Evolutionary conservation across 192 early-diverging fungal species (phyloP).

Genomic region (Backusella luteola): DNA sequence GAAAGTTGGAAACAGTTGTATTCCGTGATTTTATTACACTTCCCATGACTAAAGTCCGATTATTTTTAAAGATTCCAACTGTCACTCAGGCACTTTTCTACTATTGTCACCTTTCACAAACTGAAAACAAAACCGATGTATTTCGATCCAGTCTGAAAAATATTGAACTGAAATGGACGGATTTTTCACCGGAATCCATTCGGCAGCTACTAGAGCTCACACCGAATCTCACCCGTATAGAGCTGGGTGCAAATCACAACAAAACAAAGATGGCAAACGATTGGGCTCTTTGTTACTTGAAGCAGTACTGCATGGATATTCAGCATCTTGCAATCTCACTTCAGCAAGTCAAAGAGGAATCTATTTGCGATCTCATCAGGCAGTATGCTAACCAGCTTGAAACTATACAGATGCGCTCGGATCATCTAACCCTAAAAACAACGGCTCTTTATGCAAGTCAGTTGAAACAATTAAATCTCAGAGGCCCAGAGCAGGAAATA

Average conservation of each 20-base stretch:
- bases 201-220: neutral
- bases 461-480: neutral
- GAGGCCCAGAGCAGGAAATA: neutral
- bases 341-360: slow-evolving; percentile 11
- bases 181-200: slow-evolving; percentile 8
- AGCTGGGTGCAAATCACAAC: slow-evolving; percentile 19
- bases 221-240: slow-evolving; percentile 6
- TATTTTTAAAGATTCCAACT: neutral
- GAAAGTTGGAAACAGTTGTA: neutral
- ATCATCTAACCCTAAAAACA: neutral
- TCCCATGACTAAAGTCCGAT: neutral
- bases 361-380: slow-evolving; percentile 2
- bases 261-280: neutral
- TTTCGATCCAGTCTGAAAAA: neutral
- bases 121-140: neutral
- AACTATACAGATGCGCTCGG: neutral
- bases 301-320: neutral
- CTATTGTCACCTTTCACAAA: neutral
- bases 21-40: slow-evolving; percentile 9
- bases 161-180: slow-evolving; percentile 8
- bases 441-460: neutral
- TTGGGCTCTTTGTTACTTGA: neutral
- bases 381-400: slow-evolving; percentile 9
- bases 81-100: neutral
- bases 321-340: slow-evolving; percentile 10